Evolutionary conservation across 306 rosid genomes (phyloP).

Genomic region (Lathyrus tuberosus): DNA sequence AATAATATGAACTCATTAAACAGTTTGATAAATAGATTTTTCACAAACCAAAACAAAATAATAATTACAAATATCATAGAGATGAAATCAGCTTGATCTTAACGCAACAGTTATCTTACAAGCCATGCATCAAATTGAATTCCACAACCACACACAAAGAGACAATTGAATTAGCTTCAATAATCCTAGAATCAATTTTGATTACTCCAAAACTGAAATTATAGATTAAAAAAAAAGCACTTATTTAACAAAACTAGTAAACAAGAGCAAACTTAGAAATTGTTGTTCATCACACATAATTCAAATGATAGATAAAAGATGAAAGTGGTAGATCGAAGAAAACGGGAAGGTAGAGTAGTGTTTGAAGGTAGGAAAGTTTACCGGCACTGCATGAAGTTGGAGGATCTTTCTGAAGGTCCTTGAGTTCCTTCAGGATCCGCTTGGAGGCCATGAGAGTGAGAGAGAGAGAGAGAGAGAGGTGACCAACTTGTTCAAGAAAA

Average conservation of each 20-base stretch:
- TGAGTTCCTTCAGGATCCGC: conserved; percentile 90
- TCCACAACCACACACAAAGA: too few species aligned
- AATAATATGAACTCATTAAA: not conserved
- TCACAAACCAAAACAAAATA: not conserved
- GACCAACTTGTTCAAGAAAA: not conserved
- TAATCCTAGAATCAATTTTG: not conserved
- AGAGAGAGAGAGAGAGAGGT: not conserved
- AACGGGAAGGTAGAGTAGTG: not conserved
- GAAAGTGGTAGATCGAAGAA: not conserved
- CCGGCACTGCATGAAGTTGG: conserved; percentile 94
- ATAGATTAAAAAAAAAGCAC: not conserved
- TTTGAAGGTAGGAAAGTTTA: conserved; percentile 16
- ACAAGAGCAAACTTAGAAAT: too few species aligned
- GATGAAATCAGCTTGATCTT: not conserved
- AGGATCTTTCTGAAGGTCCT: conserved; percentile 93
- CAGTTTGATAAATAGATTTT: not conserved
- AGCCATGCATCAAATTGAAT: conserved; percentile 1
- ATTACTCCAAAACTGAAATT: not conserved
- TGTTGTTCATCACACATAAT: not conserved
- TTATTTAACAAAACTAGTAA: too few species aligned
- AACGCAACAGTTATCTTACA: not conserved
- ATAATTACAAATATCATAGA: not conserved
- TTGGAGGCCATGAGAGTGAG: conserved; percentile 66
- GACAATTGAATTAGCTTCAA: not conserved
- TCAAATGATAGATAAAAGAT: not conserved